phyloP scores from a whole-genome alignment of 352 stramenopile species.

The Pythium aquatile region DNA sequence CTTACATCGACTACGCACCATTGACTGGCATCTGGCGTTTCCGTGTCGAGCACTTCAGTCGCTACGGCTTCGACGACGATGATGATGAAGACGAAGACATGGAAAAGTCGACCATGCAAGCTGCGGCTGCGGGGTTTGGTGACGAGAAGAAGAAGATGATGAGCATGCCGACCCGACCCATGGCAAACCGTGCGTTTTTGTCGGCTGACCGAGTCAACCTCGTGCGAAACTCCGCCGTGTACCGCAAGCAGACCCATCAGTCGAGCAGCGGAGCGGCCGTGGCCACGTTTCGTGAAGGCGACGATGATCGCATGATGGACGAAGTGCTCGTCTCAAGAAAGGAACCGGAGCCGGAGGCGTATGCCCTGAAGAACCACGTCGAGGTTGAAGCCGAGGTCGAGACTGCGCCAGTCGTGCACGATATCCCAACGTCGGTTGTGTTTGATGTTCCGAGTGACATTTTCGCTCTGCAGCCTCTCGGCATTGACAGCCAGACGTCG shows the following conservation, averaged over 20 bases:
- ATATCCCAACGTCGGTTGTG: constrained; percentile 25
- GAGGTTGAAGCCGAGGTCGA: constrained; percentile 7
- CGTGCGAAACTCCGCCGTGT: constrained; percentile 25
- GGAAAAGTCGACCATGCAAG: constrained; percentile 7
- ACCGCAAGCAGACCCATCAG: constrained; percentile 12
- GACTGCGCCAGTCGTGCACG: constrained; percentile 2
- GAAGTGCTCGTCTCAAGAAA: neutral
- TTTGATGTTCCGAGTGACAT: constrained; percentile 15
- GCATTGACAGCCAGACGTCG: constrained; percentile 35
- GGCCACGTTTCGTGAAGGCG: constrained; percentile 20
- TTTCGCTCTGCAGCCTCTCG: constrained; percentile 29
- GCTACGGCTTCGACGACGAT: constrained; percentile 63
- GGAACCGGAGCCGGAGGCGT: neutral
- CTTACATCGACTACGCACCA: constrained; percentile 72
- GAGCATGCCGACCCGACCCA: neutral
- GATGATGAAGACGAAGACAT: constrained; percentile 63
- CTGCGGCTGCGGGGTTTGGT: constrained; percentile 8
- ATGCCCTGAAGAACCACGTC: neutral
- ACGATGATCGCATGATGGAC: constrained; percentile 17
- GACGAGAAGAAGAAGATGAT: constrained; percentile 26
- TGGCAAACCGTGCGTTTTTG: constrained; percentile 7
- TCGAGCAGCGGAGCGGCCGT: constrained; percentile 9
- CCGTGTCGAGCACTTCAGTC: constrained; percentile 84
- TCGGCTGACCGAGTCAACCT: constrained; percentile 18
- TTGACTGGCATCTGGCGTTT: constrained; percentile 83